Evolutionary conservation across 139 green algal species (phyloP), one percentile per base, ranked within the genome.

Genomic region (Closterium sp.): DNA sequence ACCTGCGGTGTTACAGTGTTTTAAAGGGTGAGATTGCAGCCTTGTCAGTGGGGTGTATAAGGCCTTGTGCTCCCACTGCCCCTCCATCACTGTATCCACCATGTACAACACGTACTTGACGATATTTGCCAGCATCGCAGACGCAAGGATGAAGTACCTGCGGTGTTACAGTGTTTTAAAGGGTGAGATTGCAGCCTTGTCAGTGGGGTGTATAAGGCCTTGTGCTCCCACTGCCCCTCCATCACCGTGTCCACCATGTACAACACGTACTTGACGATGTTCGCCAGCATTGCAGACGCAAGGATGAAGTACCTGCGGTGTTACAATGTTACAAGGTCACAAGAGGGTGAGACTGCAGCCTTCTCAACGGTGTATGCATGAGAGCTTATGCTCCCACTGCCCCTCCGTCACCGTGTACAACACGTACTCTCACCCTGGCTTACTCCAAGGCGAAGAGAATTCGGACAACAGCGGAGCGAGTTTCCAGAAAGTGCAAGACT

Each of bases 191-290:
- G n/a, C n/a, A n/a, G n/a, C n/a, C n/a, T n/a, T n/a, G n/a, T n/a
- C n/a, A n/a, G n/a, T n/a, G n/a, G n/a, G n/a, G n/a, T n/a, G n/a
- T n/a, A n/a, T n/a, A n/a, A n/a, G n/a, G n/a, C n/a, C n/a, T n/a
- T n/a, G n/a, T n/a, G n/a, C n/a, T n/a, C n/a, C n/a, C 98, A 99
- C 27, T 96, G 95, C 21, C 98, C 98, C 79, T 99, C 97, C 95
- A 98, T 95, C 5, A 94, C 93, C 31, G 95, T 87, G 91, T 99
- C 97, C n/a, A 97, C 93, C 92, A 96, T 95, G 28, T 96, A 97
- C n/a, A n/a, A n/a, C n/a, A n/a, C n/a, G n/a, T n/a, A n/a, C n/a
- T n/a, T n/a, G n/a, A n/a, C n/a, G n/a, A n/a, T n/a, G n/a, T n/a
- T 38, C 32, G 96, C 94, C 30, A 97, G 91, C 13, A 97, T 92